A percentile compares a stretch with the other conserved stretches of the same genome.
Conservation (phyloP, 129 eudicot genomes). For the Flaveria brownii region DNA sequence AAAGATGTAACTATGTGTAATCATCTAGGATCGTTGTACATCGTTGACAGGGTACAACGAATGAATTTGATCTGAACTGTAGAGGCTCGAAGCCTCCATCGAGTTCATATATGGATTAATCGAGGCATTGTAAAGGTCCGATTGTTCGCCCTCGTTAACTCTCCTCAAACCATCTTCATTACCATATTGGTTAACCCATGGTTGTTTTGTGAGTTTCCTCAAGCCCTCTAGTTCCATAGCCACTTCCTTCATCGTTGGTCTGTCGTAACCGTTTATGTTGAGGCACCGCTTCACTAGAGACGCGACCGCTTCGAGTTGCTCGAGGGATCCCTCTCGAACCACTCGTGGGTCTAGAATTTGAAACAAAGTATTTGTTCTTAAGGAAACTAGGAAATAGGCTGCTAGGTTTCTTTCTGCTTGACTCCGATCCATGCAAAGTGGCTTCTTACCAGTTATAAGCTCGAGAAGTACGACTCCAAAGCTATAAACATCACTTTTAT, state of each 20-base stretch:
- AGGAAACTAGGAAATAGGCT: background rate
- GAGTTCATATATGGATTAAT: background rate
- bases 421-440: background rate
- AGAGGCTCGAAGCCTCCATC: background rate
- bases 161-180: background rate
- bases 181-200: background rate
- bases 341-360: background rate
- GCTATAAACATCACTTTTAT: slow-evolving; percentile 7
- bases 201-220: slow-evolving; percentile 2
- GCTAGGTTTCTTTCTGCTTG: slow-evolving; percentile 1
- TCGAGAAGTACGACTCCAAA: slow-evolving; percentile 2
- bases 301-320: background rate
- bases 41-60: background rate
- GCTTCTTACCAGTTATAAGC: background rate
- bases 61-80: background rate
- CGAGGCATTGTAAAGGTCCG: background rate
- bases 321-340: background rate
- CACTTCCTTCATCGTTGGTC: slow-evolving; percentile 6
- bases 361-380: background rate
- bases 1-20: background rate
- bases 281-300: background rate
- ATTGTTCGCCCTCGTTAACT: background rate
- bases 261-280: background rate
- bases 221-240: background rate
- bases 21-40: background rate